These are phyloP conservation scores for Botrytis fabae DNA, from an alignment of 2,329 filamentous ascomycete species.

Conservation along the genomic window DNA sequence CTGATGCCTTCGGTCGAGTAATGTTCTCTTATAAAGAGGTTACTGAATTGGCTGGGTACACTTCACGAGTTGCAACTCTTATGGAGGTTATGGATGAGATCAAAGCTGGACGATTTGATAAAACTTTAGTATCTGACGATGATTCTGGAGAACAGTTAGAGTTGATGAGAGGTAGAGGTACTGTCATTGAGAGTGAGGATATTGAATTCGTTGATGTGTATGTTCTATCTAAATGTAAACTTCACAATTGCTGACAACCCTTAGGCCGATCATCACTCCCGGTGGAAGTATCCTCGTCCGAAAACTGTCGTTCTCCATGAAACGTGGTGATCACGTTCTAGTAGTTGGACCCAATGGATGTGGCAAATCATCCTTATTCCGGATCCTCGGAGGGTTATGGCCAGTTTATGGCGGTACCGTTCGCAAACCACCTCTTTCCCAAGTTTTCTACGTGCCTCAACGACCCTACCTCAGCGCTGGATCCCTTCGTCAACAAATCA, in stretches of 20 bases:
- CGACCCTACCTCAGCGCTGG: conserved; percentile 90
- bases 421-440: conserved; percentile 83
- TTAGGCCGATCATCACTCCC: conserved; percentile 84
- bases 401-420: conserved; percentile 95
- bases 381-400: conserved; percentile 94
- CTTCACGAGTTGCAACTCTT: conserved; percentile 84
- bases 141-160: conserved; percentile 79
- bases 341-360: conserved; percentile 95
- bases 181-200: conserved; percentile 75
- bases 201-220: conserved; percentile 84
- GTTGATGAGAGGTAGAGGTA: conserved; percentile 79
- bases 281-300: conserved; percentile 91
- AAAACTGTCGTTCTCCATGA: conserved; percentile 82
- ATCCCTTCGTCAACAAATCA: conserved; percentile 92
- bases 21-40: conserved; percentile 99
- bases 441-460: conserved; percentile 98
- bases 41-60: conserved; percentile 93
- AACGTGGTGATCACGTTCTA: conserved; percentile 83
- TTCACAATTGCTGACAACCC: conserved; percentile 30
- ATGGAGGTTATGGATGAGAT: conserved; percentile 95
- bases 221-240: conserved; percentile 38
- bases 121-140: conserved; percentile 90
- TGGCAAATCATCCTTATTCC: conserved; percentile 93
- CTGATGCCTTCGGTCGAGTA: conserved; percentile 90
- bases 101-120: conserved; percentile 85